Percentiles rank a stretch among this genome's conserved stretches.
Evolutionary conservation across 1,139 yeast species (phyloP).

Genomic region (Yamadazyma diddensiae): DNA sequence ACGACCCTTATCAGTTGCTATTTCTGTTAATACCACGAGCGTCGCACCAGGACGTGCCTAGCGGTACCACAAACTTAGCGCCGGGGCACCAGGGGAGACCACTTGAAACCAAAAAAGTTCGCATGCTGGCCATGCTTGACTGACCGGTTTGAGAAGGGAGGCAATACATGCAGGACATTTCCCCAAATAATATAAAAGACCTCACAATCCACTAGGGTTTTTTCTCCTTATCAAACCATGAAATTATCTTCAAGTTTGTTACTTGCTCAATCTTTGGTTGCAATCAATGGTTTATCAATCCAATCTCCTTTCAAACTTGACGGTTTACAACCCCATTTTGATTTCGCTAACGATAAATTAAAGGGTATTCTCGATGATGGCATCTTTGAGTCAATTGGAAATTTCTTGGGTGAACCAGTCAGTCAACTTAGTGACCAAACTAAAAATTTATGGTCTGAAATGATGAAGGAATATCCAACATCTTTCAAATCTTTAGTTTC

Average conservation of each 20-base stretch:
- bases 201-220: conserved; percentile 3
- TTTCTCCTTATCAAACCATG: conserved; percentile 18
- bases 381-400: conserved; percentile 30
- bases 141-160: no score
- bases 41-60: no score
- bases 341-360: conserved; percentile 19
- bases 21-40: no score
- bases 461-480: conserved; percentile 56
- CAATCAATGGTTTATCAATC: conserved; percentile 29
- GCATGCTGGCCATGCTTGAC: neutral
- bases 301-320: conserved; percentile 26
- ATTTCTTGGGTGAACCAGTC: conserved; percentile 44
- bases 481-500: conserved; percentile 48
- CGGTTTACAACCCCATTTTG: conserved; percentile 28
- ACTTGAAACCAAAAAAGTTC: no score
- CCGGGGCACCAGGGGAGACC: no score
- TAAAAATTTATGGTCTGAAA: conserved; percentile 56
- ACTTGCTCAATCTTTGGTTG: conserved; percentile 23
- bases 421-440: conserved; percentile 48
- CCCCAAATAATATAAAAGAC: conserved; percentile 3
- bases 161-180: conserved; percentile 1
- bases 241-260: conserved; percentile 26
- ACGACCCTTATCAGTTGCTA: no score
- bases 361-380: conserved; percentile 16
- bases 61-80: no score